Evolutionary conservation across 1,284 basidiomycete genomes (phyloP).

Genomic region (Marasmius tenuissimus): DNA sequence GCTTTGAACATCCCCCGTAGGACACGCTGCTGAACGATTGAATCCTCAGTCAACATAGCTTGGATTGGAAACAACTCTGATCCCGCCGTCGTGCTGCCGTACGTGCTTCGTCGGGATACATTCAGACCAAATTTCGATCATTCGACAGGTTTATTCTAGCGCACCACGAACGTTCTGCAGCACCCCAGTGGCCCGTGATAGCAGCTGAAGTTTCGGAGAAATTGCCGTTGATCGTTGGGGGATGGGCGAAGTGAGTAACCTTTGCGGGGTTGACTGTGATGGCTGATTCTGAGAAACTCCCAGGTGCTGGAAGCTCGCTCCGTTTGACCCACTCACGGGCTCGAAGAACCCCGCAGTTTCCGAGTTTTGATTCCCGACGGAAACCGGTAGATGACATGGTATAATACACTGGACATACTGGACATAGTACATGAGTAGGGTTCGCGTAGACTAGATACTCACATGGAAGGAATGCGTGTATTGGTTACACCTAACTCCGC

Average conservation of each 20-base stretch:
- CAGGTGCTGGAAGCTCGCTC: conserved; percentile 19
- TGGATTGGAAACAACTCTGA: conserved; percentile 26
- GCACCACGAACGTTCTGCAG: conserved; percentile 24
- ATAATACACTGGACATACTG: neutral
- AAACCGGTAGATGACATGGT: neutral
- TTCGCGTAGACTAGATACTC: neutral
- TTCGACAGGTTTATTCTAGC: conserved; percentile 24
- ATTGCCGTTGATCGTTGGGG: conserved; percentile 21
- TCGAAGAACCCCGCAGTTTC: neutral
- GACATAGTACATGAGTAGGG: neutral
- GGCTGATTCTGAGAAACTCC: neutral
- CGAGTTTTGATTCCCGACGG: neutral
- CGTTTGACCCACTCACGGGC: conserved; percentile 18
- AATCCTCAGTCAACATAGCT: conserved; percentile 21
- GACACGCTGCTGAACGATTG: neutral
- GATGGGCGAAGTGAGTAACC: conserved; percentile 17
- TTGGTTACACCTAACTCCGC: neutral
- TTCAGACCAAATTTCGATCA: too few species aligned
- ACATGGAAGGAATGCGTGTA: neutral
- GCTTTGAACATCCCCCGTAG: neutral
- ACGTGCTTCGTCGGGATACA: conserved; percentile 1
- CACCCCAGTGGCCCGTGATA: conserved; percentile 23
- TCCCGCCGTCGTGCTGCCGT: conserved; percentile 26
- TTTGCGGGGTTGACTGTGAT: neutral
- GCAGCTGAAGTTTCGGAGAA: conserved; percentile 20